Conservation (phyloP, 2,329 filamentous ascomycete genomes). For the Botrytis byssoidea region DNA sequence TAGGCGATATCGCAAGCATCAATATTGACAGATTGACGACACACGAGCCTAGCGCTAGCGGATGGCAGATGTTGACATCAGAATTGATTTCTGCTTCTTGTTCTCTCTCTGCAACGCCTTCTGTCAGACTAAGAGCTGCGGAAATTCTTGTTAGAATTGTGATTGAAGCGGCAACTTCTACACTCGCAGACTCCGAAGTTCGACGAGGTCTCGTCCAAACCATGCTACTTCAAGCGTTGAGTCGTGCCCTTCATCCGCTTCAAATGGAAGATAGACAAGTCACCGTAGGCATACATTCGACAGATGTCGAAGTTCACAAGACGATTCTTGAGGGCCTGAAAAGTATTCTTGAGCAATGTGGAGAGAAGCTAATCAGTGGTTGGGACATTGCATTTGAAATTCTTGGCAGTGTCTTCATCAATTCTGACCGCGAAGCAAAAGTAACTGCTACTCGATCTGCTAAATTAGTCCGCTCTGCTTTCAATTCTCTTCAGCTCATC, state of each 20-base stretch:
- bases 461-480: conserved; percentile 79
- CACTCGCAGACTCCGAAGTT: conserved; percentile 52
- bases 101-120: conserved; percentile 48
- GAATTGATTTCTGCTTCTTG: conserved; percentile 54
- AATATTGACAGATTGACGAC: conserved; percentile 73
- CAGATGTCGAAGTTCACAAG: conserved; percentile 77
- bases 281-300: conserved; percentile 58
- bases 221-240: conserved; percentile 67
- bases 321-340: conserved; percentile 77
- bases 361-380: conserved; percentile 76
- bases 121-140: conserved; percentile 59
- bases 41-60: conserved; percentile 64
- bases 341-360: conserved; percentile 80
- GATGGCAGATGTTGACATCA: conserved; percentile 68
- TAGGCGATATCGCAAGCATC: conserved; percentile 69
- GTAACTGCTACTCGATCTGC: conserved; percentile 56
- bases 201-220: conserved; percentile 63
- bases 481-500: conserved; percentile 85
- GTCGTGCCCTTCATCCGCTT: conserved; percentile 58
- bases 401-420: conserved; percentile 75
- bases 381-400: conserved; percentile 87
- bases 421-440: conserved; percentile 26
- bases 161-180: conserved; percentile 57
- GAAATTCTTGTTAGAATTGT: conserved; percentile 61
- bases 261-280: conserved; percentile 52